These are phyloP conservation scores for Bryoerythrophyllum caledonicum DNA, from an alignment of 225 moss, liverwort and hornwort species.

Conservation along the genomic window DNA sequence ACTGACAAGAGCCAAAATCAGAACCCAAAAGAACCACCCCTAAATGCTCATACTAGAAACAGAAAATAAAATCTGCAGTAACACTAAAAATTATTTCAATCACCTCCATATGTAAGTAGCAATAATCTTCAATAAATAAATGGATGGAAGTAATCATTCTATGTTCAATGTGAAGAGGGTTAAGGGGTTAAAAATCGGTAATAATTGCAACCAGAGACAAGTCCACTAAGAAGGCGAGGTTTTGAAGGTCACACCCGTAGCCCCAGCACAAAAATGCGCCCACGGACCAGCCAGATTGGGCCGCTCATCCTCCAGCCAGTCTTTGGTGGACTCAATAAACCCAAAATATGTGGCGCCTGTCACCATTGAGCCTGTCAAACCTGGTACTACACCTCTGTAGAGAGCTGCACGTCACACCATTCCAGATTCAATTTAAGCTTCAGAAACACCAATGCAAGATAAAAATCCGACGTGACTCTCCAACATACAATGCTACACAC, in stretches of 20 bases:
- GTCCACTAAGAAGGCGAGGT: no score
- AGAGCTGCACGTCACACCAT: conserved; percentile 44
- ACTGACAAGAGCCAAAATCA: conserved; percentile 1
- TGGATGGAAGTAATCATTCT: no score
- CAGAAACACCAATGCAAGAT: neutral
- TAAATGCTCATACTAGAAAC: no score
- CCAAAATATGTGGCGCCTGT: conserved; percentile 79
- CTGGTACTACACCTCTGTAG: conserved; percentile 70
- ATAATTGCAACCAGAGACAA: neutral
- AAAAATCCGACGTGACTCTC: no score
- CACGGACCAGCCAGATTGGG: conserved; percentile 62
- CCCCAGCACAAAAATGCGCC: conserved; percentile 75
- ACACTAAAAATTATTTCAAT: no score
- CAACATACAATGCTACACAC: neutral
- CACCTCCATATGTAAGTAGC: no score
- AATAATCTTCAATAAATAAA: no score
- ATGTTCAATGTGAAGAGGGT: no score
- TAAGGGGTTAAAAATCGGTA: neutral
- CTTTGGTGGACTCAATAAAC: conserved; percentile 72
- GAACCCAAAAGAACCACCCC: neutral
- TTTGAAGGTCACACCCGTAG: conserved; percentile 42
- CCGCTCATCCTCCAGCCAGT: conserved; percentile 65
- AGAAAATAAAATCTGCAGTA: no score
- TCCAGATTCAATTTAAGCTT: conserved; percentile 8
- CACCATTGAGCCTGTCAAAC: conserved; percentile 68